Conservation (phyloP, 345 rosid species). For the Brassica carinata region DNA sequence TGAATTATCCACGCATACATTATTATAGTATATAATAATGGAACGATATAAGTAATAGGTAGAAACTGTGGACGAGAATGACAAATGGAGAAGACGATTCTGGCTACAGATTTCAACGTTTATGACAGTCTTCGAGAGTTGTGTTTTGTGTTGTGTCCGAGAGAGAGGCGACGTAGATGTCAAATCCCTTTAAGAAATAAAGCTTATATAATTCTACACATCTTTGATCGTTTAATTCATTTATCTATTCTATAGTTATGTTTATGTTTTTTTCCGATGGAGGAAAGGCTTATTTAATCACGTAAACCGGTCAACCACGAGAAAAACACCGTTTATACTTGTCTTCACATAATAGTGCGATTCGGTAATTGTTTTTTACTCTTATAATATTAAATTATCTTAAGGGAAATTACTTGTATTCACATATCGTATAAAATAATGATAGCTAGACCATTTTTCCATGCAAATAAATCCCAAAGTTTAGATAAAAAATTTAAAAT, state of each 20-base stretch:
- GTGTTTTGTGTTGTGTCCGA: constrained; percentile 44
- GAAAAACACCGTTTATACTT: too few relatives aligned
- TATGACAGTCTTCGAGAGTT: constrained; percentile 60
- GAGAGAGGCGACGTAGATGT: constrained; percentile 46
- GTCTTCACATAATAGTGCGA: too few relatives aligned
- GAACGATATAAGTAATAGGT: constrained; percentile 11
- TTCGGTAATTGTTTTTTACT: too few relatives aligned
- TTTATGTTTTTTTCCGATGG: not conserved
- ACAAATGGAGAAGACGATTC: constrained; percentile 91
- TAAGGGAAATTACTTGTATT: not conserved
- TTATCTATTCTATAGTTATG: not conserved
- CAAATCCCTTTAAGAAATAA: constrained; percentile 48
- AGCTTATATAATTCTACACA: constrained; percentile 8
- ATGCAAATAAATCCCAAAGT: not conserved
- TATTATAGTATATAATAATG: not conserved
- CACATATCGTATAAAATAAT: not conserved
- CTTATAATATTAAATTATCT: not conserved
- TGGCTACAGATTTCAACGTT: constrained; percentile 76
- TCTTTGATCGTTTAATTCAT: constrained; percentile 15
- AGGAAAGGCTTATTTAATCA: not conserved
- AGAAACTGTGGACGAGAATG: constrained; percentile 63
- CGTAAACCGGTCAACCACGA: constrained; percentile 8
- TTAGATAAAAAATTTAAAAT: not conserved
- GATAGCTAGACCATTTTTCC: not conserved
- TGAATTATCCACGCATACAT: constrained; percentile 14